A percentile compares a stretch with the other conserved stretches of the same genome.
These are phyloP conservation scores for Mycena crocata DNA, from an alignment of 768 basidiomycete genomes.

Conservation along the genomic window DNA sequence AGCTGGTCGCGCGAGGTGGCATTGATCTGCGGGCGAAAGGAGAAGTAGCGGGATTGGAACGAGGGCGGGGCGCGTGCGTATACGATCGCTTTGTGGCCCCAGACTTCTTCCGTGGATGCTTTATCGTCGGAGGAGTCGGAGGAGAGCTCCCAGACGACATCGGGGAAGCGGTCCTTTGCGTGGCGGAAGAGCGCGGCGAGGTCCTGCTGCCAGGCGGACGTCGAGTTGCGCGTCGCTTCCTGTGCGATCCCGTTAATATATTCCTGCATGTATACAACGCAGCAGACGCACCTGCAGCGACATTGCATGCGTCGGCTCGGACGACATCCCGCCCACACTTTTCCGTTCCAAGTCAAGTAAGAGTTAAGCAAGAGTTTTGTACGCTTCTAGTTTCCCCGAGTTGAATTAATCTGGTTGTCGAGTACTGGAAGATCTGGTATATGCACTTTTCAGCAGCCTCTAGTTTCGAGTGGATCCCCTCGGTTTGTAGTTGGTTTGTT, in stretches of 20 bases:
- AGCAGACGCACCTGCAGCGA: conserved; percentile 8
- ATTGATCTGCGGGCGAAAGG: conserved; percentile 71
- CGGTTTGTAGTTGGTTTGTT: too few relatives aligned
- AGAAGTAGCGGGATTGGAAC: conserved; percentile 92
- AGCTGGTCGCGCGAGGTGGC: conserved; percentile 63
- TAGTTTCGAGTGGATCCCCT: too few relatives aligned
- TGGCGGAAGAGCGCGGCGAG: conserved; percentile 80
- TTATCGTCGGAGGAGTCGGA: conserved; percentile 56
- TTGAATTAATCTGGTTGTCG: too few relatives aligned
- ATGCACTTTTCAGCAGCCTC: too few relatives aligned
- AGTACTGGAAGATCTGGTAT: too few relatives aligned
- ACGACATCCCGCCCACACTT: neutral
- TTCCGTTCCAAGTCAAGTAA: neutral
- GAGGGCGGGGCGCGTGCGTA: conserved; percentile 94
- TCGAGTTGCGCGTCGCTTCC: conserved; percentile 77
- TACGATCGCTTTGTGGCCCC: conserved; percentile 79
- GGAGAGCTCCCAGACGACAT: conserved; percentile 90
- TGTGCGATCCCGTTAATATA: conserved; percentile 59
- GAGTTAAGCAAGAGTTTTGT: too few relatives aligned
- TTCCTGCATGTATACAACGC: neutral
- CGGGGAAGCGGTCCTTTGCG: conserved; percentile 94
- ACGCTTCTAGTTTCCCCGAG: too few relatives aligned
- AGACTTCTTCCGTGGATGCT: neutral
- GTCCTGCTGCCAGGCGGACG: conserved; percentile 83
- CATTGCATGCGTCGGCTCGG: neutral